Percentiles rank a stretch among this genome's conserved stretches.
phyloP scores from a whole-genome alignment of 1,139 yeast genomes.

The Geotrichum fermentans region DNA sequence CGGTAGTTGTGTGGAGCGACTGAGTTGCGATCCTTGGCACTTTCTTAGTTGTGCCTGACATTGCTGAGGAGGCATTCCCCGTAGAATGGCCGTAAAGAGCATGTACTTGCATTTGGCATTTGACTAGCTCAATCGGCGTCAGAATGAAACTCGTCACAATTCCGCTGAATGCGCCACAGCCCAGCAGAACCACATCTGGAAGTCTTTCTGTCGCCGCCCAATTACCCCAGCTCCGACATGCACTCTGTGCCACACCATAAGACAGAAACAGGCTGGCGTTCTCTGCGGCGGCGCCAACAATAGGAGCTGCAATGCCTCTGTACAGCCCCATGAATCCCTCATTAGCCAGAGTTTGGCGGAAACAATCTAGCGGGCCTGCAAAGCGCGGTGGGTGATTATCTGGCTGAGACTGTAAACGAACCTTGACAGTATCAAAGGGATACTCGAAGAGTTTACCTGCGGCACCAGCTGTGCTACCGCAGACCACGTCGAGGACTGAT shows the following conservation, averaged over 20 bases:
- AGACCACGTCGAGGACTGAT: conserved; percentile 29
- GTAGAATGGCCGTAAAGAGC: conserved; percentile 17
- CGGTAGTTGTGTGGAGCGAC: conserved; percentile 8
- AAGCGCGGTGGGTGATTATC: conserved; percentile 42
- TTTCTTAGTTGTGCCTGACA: not conserved
- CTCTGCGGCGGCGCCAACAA: conserved; percentile 83
- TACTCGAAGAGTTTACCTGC: conserved; percentile 80
- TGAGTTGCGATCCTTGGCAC: conserved; percentile 12
- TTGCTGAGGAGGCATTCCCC: not conserved
- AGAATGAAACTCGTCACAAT: conserved; percentile 74
- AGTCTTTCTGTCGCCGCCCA: conserved; percentile 12
- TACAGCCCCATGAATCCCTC: conserved; percentile 70
- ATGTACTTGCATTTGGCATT: conserved; percentile 83
- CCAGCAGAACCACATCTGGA: conserved; percentile 32
- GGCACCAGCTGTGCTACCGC: conserved; percentile 60
- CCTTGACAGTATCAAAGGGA: conserved; percentile 91
- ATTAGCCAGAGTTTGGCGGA: conserved; percentile 50
- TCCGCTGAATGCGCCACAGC: conserved; percentile 80
- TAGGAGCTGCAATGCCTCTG: conserved; percentile 67
- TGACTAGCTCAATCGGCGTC: conserved; percentile 85
- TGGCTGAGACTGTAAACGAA: conserved; percentile 72
- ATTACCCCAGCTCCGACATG: conserved; percentile 26
- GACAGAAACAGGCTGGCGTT: conserved; percentile 67
- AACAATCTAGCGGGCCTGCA: conserved; percentile 55
- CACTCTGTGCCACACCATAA: conserved; percentile 48